Conservation (phyloP, 2,329 filamentous ascomycete genomes). For the Trichoderma citrinoviride region DNA sequence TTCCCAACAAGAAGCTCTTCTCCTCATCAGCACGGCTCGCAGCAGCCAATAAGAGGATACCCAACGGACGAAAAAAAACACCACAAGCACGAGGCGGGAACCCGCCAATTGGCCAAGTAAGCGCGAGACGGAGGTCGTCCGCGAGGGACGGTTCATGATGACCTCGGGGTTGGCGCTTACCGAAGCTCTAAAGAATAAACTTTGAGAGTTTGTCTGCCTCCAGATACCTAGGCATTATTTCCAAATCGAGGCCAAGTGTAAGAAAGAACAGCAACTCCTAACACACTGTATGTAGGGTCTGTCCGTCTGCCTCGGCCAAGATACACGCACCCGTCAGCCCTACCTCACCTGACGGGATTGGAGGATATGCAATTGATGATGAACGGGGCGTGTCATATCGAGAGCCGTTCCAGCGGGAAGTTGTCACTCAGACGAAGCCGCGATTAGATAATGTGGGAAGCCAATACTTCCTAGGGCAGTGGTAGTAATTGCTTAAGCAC, state of each 20-base stretch:
- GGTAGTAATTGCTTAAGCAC: no score
- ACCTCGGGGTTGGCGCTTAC: slow-evolving; percentile 8
- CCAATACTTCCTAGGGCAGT: no score
- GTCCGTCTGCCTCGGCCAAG: no score
- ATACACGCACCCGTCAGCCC: no score
- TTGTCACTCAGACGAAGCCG: no score
- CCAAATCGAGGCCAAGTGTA: neutral
- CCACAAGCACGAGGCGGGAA: neutral
- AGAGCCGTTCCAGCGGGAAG: no score
- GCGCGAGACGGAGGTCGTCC: slow-evolving; percentile 1
- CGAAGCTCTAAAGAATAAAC: neutral
- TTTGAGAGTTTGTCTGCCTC: neutral
- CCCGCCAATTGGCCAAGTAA: slow-evolving; percentile 3
- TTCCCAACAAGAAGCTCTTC: neutral
- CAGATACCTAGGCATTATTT: neutral
- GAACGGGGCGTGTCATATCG: no score
- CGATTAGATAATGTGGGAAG: no score
- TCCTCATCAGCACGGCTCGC: neutral
- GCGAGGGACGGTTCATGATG: neutral
- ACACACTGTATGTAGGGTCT: no score
- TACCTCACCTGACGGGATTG: no score
- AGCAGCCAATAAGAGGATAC: neutral
- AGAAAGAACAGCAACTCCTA: neutral
- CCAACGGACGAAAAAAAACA: neutral
- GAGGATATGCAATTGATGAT: no score